Evolutionary conservation across 1,139 yeast genomes (phyloP).

Genomic region (Blastobotrys proliferans): DNA sequence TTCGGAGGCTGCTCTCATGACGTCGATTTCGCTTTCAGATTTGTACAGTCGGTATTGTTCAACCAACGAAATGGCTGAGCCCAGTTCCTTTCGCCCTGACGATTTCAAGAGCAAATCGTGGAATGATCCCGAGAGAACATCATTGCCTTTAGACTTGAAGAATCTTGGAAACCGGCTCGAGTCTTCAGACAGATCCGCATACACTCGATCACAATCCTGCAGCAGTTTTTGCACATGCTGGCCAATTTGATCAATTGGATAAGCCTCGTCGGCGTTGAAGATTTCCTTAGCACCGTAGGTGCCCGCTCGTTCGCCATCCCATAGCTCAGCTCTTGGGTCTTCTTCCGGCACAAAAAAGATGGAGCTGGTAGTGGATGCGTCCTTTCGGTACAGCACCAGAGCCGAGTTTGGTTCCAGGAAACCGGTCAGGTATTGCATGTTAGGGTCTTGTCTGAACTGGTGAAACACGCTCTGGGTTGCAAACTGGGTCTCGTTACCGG

Average conservation of each 20-base stretch:
- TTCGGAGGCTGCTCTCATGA: slow-evolving; percentile 78
- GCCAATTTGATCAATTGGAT: slow-evolving; percentile 41
- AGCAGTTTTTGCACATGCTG: slow-evolving; percentile 22
- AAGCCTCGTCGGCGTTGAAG: slow-evolving; percentile 82
- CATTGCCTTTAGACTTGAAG: slow-evolving; percentile 15
- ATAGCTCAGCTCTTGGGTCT: slow-evolving; percentile 68
- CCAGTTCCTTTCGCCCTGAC: slow-evolving; percentile 13
- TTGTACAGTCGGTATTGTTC: slow-evolving; percentile 64
- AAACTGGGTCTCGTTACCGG: slow-evolving; percentile 68
- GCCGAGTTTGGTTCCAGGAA: slow-evolving; percentile 92
- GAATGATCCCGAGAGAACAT: slow-evolving; percentile 15
- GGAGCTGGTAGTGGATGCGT: slow-evolving; percentile 49
- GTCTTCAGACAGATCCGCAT: slow-evolving; percentile 26
- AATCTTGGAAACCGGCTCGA: slow-evolving; percentile 19
- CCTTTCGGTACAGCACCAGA: slow-evolving; percentile 60
- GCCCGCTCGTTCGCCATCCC: slow-evolving; percentile 96
- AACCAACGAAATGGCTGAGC: slow-evolving; percentile 38
- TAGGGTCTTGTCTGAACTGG: slow-evolving; percentile 88
- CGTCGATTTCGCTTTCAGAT: slow-evolving; percentile 67
- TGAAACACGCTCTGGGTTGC: slow-evolving; percentile 90
- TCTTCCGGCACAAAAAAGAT: slow-evolving; percentile 80
- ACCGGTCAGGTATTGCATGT: slow-evolving; percentile 81
- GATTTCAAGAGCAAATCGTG: slow-evolving; percentile 14
- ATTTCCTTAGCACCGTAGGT: slow-evolving; percentile 72
- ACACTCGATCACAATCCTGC: slow-evolving; percentile 24